A percentile compares a stretch with the other conserved stretches of the same genome.
phyloP scores from a whole-genome alignment of 495 filamentous ascomycete genomes.

The Geoglossum glabrum region DNA sequence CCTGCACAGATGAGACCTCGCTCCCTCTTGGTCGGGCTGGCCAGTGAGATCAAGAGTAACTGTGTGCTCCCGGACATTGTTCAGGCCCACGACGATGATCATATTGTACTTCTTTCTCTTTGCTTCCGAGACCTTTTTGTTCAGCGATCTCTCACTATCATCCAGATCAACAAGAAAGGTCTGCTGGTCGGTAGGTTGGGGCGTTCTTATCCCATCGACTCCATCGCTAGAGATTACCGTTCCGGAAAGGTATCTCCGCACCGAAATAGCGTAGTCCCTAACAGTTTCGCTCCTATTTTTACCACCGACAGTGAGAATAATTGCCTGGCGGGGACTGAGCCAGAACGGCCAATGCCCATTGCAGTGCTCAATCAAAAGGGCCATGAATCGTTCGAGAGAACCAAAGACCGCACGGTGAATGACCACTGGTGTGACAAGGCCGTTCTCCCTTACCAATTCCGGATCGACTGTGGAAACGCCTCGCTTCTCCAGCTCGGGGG shows the following conservation, averaged over 20 bases:
- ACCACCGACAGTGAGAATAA: slow-evolving; percentile 58
- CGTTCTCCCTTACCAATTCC: slow-evolving; percentile 23
- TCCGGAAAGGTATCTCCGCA: slow-evolving; percentile 25
- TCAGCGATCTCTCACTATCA: slow-evolving; percentile 34
- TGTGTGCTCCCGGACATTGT: slow-evolving; percentile 24
- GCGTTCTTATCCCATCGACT: slow-evolving; percentile 12
- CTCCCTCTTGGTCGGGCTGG: slow-evolving; percentile 13
- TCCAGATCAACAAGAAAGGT: slow-evolving; percentile 57
- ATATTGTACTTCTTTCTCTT: slow-evolving; percentile 53
- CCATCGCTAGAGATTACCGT: slow-evolving; percentile 5
- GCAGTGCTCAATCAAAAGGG: slow-evolving; percentile 70
- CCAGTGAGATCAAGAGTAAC: slow-evolving; percentile 27
- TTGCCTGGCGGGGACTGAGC: slow-evolving; percentile 66
- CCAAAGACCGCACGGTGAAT: slow-evolving; percentile 80
- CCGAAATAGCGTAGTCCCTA: slow-evolving; percentile 32
- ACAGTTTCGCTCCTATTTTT: slow-evolving; percentile 21
- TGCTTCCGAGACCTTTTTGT: slow-evolving; percentile 51
- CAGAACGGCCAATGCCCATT: slow-evolving; percentile 76
- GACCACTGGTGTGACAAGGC: slow-evolving; percentile 52
- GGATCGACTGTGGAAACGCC: slow-evolving; percentile 26
- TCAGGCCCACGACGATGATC: slow-evolving; percentile 51
- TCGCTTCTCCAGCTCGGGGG: slow-evolving; percentile 39
- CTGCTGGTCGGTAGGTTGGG: slow-evolving; percentile 21
- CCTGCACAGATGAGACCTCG: neutral
- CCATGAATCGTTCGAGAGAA: slow-evolving; percentile 71